phyloP scores from a whole-genome alignment of 2,329 filamentous ascomycete species.

The Trichophyton schoenleinii region DNA sequence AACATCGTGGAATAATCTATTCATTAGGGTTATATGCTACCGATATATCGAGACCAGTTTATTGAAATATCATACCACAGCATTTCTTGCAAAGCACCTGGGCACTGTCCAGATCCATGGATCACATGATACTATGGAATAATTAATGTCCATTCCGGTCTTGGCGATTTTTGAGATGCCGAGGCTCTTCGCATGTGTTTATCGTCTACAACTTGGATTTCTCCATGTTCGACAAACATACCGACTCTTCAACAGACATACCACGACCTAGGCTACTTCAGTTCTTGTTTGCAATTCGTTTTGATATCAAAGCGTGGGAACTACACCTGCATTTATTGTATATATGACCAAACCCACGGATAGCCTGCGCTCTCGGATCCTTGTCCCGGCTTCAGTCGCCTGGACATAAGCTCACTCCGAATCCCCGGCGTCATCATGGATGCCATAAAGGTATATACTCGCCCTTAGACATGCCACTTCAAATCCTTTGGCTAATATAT shows the following conservation, averaged over 20 bases:
- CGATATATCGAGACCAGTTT: not conserved
- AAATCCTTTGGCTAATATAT: not conserved
- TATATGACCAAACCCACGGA: not conserved
- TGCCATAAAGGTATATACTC: not conserved
- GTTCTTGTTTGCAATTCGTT: not conserved
- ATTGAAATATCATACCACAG: no score
- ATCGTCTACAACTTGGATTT: not conserved
- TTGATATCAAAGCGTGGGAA: not conserved
- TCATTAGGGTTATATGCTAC: not conserved
- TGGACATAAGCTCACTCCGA: not conserved
- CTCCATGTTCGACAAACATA: not conserved
- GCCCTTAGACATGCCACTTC: no score
- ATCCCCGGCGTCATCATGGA: not conserved
- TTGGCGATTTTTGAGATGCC: not conserved
- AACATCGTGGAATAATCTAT: not conserved
- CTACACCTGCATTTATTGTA: not conserved
- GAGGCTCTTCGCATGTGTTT: conserved; percentile 2
- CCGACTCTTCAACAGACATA: not conserved
- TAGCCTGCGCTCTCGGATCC: not conserved
- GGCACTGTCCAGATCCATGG: no score
- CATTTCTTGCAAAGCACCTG: no score
- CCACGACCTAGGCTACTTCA: not conserved
- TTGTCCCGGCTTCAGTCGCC: not conserved
- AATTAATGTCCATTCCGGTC: not conserved
- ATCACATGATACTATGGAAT: not conserved